phyloP scores from a whole-genome alignment of 1,284 basidiomycete species.

The Apiotrichum gamsii region DNA sequence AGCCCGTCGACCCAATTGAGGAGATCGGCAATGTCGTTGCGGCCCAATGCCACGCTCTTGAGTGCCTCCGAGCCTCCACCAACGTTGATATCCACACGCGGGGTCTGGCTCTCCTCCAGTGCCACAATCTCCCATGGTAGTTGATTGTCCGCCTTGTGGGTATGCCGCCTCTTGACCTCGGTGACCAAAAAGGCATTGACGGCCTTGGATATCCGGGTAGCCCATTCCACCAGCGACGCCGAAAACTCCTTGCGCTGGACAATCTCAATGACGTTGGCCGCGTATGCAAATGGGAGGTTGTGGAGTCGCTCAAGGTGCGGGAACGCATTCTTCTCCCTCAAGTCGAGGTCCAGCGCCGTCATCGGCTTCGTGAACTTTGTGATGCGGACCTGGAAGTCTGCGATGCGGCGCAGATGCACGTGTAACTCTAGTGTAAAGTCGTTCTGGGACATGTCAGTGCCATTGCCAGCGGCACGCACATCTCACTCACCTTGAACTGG shows the following conservation, averaged over 20 bases:
- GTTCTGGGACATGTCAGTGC: constrained; percentile 54
- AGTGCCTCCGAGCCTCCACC: constrained; percentile 48
- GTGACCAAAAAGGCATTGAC: constrained; percentile 66
- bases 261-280: constrained; percentile 83
- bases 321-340: constrained; percentile 64
- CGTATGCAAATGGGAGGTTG: constrained; percentile 86
- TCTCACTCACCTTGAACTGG: constrained; percentile 39
- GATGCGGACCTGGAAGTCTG: constrained; percentile 66
- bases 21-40: constrained; percentile 60
- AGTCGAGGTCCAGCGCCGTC: constrained; percentile 62
- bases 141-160: constrained; percentile 69
- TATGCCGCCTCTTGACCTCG: constrained; percentile 68
- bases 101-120: constrained; percentile 39
- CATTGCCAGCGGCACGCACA: too few species aligned
- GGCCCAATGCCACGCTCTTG: constrained; percentile 52
- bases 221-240: constrained; percentile 64
- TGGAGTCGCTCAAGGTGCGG: constrained; percentile 82
- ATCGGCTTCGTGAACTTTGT: constrained; percentile 62
- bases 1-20: constrained; percentile 60
- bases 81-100: constrained; percentile 68
- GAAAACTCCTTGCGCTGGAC: constrained; percentile 83
- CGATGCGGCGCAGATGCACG: constrained; percentile 61
- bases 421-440: constrained; percentile 66
- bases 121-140: constrained; percentile 64
- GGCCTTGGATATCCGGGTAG: constrained; percentile 68